Evolutionary conservation across 2,329 filamentous ascomycete species (phyloP).

Genomic region (Colletotrichum costaricense): DNA sequence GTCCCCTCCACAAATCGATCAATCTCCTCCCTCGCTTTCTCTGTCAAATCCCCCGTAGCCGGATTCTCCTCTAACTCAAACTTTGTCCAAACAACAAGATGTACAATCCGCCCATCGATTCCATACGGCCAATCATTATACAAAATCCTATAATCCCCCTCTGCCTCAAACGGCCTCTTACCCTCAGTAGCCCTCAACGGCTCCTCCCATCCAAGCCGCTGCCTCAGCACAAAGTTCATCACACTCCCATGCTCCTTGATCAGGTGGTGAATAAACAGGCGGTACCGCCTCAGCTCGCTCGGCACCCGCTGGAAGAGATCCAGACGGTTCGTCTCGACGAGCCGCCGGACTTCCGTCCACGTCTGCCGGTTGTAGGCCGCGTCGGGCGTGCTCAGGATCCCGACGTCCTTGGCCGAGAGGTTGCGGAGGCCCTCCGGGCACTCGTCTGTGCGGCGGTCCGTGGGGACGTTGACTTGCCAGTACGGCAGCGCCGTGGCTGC

Average conservation of each 20-base stretch:
- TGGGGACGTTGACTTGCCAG: constrained; percentile 86
- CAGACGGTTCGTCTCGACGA: constrained; percentile 75
- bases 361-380: constrained; percentile 68
- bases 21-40: constrained; percentile 71
- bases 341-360: constrained; percentile 76
- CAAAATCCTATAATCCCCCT: constrained; percentile 76
- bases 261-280: constrained; percentile 74
- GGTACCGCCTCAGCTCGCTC: constrained; percentile 81
- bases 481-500: constrained; percentile 62
- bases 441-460: constrained; percentile 66
- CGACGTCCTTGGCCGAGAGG: constrained; percentile 74
- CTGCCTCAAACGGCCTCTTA: constrained; percentile 53
- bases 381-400: constrained; percentile 79
- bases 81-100: constrained; percentile 94
- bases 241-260: constrained; percentile 78
- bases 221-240: constrained; percentile 78
- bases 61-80: constrained; percentile 80
- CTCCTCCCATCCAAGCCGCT: constrained; percentile 75
- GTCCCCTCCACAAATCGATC: constrained; percentile 75
- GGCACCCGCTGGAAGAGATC: constrained; percentile 82
- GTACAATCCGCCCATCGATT: constrained; percentile 80
- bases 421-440: constrained; percentile 79
- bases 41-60: constrained; percentile 74
- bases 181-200: constrained; percentile 39
- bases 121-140: constrained; percentile 97